Evolutionary conservation across 352 stramenopile genomes (phyloP).

Genomic region (Pythium chondricola): DNA sequence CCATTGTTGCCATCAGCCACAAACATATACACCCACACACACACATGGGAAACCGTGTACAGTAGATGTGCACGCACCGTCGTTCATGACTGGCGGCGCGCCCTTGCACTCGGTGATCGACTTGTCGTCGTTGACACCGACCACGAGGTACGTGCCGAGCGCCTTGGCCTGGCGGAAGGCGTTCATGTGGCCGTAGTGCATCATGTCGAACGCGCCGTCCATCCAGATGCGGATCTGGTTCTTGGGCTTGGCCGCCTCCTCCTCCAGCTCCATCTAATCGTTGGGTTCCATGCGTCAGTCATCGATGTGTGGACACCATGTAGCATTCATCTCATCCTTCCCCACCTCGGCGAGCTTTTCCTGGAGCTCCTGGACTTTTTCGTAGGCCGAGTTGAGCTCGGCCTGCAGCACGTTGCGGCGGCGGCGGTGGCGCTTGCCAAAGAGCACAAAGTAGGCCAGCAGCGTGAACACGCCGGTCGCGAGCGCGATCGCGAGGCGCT

Average conservation of each 20-base stretch:
- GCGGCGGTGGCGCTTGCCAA: slow-evolving; percentile 77
- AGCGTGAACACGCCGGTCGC: slow-evolving; percentile 77
- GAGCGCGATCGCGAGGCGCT: slow-evolving; percentile 77
- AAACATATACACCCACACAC: background rate
- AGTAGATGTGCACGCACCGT: slow-evolving; percentile 35
- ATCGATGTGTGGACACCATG: too few relatives aligned
- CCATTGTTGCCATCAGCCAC: background rate
- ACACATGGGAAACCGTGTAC: too few relatives aligned
- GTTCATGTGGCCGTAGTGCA: slow-evolving; percentile 99
- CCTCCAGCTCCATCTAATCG: slow-evolving; percentile 80
- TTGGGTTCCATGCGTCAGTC: too few relatives aligned
- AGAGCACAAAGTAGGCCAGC: slow-evolving; percentile 84
- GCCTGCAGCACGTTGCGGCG: slow-evolving; percentile 60
- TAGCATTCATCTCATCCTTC: background rate
- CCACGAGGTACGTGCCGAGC: slow-evolving; percentile 96
- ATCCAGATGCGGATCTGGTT: slow-evolving; percentile 97
- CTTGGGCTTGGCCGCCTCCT: slow-evolving; percentile 53
- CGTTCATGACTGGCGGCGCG: slow-evolving; percentile 93
- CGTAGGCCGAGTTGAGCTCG: slow-evolving; percentile 69
- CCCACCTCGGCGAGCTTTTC: slow-evolving; percentile 68
- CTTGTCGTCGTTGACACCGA: slow-evolving; percentile 97
- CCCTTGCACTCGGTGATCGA: slow-evolving; percentile 97
- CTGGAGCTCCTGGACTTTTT: slow-evolving; percentile 80
- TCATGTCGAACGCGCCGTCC: slow-evolving; percentile 99
- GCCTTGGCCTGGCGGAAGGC: slow-evolving; percentile 95